Evolutionary conservation across 2,329 filamentous ascomycete genomes (phyloP).

Genomic region (Clarireedia monteithiana): DNA sequence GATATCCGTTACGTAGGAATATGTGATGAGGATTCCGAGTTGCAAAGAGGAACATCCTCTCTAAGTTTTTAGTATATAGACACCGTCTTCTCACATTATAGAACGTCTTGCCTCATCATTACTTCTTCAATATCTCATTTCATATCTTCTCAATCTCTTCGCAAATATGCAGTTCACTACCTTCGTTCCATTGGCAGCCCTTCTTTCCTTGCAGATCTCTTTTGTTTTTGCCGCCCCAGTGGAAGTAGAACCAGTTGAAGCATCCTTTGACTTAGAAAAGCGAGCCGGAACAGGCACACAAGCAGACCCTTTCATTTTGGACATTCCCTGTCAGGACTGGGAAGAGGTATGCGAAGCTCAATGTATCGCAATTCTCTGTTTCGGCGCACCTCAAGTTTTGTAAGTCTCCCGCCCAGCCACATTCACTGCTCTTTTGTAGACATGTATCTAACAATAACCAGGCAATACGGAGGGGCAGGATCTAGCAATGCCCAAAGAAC

Average conservation of each 20-base stretch:
- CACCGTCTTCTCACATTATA: not conserved
- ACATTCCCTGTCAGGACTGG: not conserved
- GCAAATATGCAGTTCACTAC: not conserved
- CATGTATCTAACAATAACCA: not conserved
- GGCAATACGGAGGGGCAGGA: not conserved
- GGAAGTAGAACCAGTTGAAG: not conserved
- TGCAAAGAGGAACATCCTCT: not conserved
- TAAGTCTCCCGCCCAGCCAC: not conserved
- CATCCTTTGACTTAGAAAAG: not conserved
- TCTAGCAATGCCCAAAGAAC: not conserved
- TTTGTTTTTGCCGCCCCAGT: not conserved
- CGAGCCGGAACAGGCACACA: not conserved
- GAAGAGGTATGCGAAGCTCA: conserved; percentile 8
- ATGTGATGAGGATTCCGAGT: not conserved
- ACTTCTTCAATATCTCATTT: not conserved
- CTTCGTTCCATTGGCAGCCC: not conserved
- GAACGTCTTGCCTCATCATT: not conserved
- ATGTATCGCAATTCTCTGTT: conserved; percentile 5
- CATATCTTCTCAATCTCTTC: not conserved
- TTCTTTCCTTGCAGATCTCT: not conserved
- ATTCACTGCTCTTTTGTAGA: too few species aligned
- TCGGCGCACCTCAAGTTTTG: conserved; percentile 2
- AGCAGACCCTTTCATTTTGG: not conserved
- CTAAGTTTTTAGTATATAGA: not conserved
- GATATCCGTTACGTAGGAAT: not conserved